phyloP scores from a whole-genome alignment of 257 asterid genomes.

The Paraleonurus japonicus region DNA sequence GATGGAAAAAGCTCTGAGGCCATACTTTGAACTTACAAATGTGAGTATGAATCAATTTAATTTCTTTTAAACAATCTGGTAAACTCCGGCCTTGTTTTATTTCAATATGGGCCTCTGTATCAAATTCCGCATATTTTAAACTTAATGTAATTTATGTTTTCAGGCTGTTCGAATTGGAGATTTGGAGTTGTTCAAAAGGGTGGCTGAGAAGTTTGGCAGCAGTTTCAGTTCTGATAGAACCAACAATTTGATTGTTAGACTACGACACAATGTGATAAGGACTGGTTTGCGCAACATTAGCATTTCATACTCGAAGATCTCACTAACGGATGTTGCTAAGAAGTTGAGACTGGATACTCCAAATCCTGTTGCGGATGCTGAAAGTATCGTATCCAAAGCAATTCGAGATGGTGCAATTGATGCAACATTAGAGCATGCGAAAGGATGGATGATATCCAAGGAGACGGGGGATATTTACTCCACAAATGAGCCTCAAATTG shows the following conservation, averaged over 20 bases:
- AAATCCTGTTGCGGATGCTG: slow-evolving; percentile 86
- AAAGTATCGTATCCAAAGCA: slow-evolving; percentile 82
- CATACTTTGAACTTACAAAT: slow-evolving; percentile 95
- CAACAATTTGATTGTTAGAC: slow-evolving; percentile 81
- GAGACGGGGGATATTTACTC: slow-evolving; percentile 93
- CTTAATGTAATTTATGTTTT: slow-evolving; percentile 23
- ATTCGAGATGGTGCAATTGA: slow-evolving; percentile 92
- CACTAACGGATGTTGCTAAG: slow-evolving; percentile 72
- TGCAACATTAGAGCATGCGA: slow-evolving; percentile 72
- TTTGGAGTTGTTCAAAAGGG: slow-evolving; percentile 66
- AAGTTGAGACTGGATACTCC: slow-evolving; percentile 81
- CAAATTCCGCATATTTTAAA: too few relatives aligned
- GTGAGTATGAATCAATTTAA: slow-evolving; percentile 42
- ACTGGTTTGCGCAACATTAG: slow-evolving; percentile 89
- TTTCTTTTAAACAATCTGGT: background rate
- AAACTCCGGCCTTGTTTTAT: background rate
- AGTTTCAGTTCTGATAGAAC: slow-evolving; percentile 74
- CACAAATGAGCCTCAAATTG: slow-evolving; percentile 82
- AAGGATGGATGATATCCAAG: slow-evolving; percentile 83
- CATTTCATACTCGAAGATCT: slow-evolving; percentile 80
- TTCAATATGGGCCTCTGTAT: background rate
- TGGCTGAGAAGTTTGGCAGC: slow-evolving; percentile 74
- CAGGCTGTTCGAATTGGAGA: slow-evolving; percentile 97
- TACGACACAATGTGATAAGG: slow-evolving; percentile 84
- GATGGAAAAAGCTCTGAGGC: slow-evolving; percentile 88